These are phyloP conservation scores for Ustilago tritici DNA, from an alignment of 1,284 basidiomycete species.

Conservation along the genomic window DNA sequence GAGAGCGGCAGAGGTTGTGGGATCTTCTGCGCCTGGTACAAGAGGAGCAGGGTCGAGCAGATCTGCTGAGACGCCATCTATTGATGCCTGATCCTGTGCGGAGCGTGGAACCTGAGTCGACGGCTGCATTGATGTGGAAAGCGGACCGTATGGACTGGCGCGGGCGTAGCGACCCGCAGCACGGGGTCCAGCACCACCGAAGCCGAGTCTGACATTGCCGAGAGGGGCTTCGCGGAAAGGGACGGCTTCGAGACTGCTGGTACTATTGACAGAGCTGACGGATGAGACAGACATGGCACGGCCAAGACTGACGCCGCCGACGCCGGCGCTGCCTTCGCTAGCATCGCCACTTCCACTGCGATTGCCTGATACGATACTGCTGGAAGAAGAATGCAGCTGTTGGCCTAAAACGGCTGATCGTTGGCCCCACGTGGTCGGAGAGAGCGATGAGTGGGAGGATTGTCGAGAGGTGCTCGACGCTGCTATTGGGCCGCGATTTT, in stretches of 20 bases:
- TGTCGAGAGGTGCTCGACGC: conserved; percentile 24
- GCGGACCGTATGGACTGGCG: conserved; percentile 20
- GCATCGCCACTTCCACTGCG: conserved; percentile 49
- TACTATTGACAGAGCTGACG: conserved; percentile 65
- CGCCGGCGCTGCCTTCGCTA: conserved; percentile 41
- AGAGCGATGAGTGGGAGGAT: conserved; percentile 38
- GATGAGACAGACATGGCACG: conserved; percentile 66
- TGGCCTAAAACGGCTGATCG: conserved; percentile 1
- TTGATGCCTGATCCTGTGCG: neutral
- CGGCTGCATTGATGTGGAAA: conserved; percentile 16
- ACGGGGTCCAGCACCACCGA: conserved; percentile 31
- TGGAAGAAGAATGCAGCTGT: conserved; percentile 17
- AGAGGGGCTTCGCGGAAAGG: conserved; percentile 66
- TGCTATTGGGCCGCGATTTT: conserved; percentile 18
- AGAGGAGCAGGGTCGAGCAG: neutral
- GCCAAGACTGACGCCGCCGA: conserved; percentile 47
- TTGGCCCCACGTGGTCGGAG: conserved; percentile 16
- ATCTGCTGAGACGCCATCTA: neutral
- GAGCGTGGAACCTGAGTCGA: neutral
- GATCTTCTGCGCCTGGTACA: neutral
- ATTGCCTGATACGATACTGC: conserved; percentile 35
- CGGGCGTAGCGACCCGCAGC: conserved; percentile 27
- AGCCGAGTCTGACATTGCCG: conserved; percentile 61
- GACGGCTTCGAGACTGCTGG: conserved; percentile 66
- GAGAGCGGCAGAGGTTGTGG: conserved; percentile 3